phyloP scores from a whole-genome alignment of 129 eudicot genomes.

The Silybum marianum region DNA sequence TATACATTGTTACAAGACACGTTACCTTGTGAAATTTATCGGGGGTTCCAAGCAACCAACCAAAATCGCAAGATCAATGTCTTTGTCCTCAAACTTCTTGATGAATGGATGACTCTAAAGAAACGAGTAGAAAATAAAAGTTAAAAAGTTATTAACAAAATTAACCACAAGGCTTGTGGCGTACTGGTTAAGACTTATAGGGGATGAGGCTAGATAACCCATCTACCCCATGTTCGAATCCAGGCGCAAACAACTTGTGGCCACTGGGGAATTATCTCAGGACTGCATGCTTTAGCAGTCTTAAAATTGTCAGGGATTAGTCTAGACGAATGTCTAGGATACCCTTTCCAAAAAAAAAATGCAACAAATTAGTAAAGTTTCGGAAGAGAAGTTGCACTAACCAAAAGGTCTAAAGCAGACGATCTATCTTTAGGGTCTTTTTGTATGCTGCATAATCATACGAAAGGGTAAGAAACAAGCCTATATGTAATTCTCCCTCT shows the following conservation, averaged over 20 bases:
- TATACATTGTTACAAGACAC: background rate
- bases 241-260: too few relatives aligned
- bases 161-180: too few relatives aligned
- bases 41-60: constrained; percentile 87
- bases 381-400: constrained; percentile 38
- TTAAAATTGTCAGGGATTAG: too few relatives aligned
- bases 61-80: constrained; percentile 76
- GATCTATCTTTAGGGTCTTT: constrained; percentile 84
- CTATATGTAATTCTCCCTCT: too few relatives aligned
- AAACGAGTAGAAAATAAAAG: constrained; percentile 7
- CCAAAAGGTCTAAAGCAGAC: constrained; percentile 83
- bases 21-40: constrained; percentile 47
- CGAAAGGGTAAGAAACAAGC: constrained; percentile 4
- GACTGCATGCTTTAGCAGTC: too few relatives aligned
- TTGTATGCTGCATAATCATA: constrained; percentile 65
- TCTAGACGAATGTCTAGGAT: too few relatives aligned
- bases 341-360: too few relatives aligned
- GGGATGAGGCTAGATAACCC: too few relatives aligned
- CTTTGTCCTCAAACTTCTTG: constrained; percentile 96
- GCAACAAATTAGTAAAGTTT: background rate
- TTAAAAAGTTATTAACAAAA: background rate
- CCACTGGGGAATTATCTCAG: too few relatives aligned
- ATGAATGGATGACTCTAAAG: constrained; percentile 83
- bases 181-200: too few relatives aligned
- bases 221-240: too few relatives aligned